Base-by-base conservation (phyloP, 75 land plant species). In the Selaginella moellendorffii region DNA sequence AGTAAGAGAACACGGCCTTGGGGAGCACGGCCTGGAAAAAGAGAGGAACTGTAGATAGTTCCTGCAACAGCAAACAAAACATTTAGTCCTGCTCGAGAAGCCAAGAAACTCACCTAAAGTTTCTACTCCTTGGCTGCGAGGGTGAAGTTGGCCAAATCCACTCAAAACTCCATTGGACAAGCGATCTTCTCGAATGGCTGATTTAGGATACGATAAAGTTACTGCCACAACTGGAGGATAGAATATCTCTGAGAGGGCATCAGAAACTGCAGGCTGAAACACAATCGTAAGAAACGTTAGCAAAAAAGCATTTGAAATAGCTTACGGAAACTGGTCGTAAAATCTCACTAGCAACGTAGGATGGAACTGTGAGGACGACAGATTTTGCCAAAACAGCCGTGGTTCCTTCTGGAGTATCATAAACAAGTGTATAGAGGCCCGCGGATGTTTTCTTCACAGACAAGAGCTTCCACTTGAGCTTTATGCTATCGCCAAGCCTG, bases 111-210 rank as follows among this genome's bases (percentile, higher is more conserved):
- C 52, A 79, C 97, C 97, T 75, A 92, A 69, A 24, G 97, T 92
- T 67, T 88, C 83, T 21, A 92, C 80, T 42, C 90, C 95, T 78
- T 92, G 96, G 66, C 85, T 83, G 18, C 96, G 97, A 26, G 97
- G 97, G 69, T 92, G 97, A 68, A 92, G 87, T 71, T 92, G 97
- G 27, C 97, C 97, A 77, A 92, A 92, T 26, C 97, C 97, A 62
- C 81, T 80, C 12, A 92, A 72, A 65, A 85, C 84, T 28, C 96
- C 97, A 69, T 85, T 85, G 24, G 82, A 80, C 66, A 92, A 77
- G 54, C 97, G 79, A 63, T 85, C 95, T 30, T 69, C 71, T 54
- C 85, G 67, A 63, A 92, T 76, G 69, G 90, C 89, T 59, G 81
- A 91, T 72, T 89, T 79, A 18, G 88, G 81, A 66, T 88, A 92